Evolutionary conservation across 139 green algal species (phyloP), one percentile per base, ranked within the genome.

Genomic region (Gonium pectorale): DNA sequence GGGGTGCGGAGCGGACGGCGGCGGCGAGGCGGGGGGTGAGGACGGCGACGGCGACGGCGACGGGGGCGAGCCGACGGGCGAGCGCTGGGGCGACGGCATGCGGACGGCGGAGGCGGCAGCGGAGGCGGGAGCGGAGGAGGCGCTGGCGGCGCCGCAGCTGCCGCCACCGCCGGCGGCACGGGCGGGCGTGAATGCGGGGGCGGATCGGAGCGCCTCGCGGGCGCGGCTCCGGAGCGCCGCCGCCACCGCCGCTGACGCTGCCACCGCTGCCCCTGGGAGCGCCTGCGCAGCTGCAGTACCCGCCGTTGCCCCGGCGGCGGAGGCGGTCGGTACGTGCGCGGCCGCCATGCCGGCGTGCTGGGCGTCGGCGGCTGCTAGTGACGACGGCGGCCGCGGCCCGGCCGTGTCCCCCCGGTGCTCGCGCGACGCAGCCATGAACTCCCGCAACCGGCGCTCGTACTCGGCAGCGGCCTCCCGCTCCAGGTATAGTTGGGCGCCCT

Each of bases 371-470:
- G 49, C n/a, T 29, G 9, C 62, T 40, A 31, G 62, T 11, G 29
- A 19, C n/a, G n/a, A n/a, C 7, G 31, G 62, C 62, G 21, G 29
- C 29, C 9, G 62, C 8, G 62, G 31, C 22, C n/a, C 5, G n/a
- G 41, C 13, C 29, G 43, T 56, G 13, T 56, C 13, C 49, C 49
- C 13, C 13, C 13, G 49, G 49, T 26, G 49, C 17, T 56, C 49
- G 24, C 38, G 75, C 13, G 73, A 81, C 26, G 73, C 54, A 3
- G 27, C 38, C 22, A 83, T 19, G 62, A 83, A 64, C 33, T 83
- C 62, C 62, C 33, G 62, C 21, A 83, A 44, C n/a, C 77, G 60
- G 3, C 77, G 77, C 2, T 83, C 60, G 22, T 82, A 82, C 19
- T 69, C 74, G 29, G 17, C 74, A 21, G 62, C 29, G 2, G 62